Evolutionary conservation across 805 yeast genomes (phyloP).

Genomic region (Kurtzmaniella fragi): DNA sequence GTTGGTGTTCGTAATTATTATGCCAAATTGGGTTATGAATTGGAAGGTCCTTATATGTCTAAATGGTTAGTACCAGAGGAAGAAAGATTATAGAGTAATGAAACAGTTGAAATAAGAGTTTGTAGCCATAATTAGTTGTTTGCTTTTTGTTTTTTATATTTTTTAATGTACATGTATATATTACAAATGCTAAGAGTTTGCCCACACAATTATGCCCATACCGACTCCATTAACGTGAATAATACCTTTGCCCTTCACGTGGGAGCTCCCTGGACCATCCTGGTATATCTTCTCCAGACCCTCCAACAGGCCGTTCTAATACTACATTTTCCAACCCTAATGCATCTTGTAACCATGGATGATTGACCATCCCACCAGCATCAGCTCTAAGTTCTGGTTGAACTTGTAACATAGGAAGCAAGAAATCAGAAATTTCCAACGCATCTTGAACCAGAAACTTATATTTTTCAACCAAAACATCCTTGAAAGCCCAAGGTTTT

Average conservation of each 20-base stretch:
- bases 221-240: background rate
- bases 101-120: too few relatives aligned
- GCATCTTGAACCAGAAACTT: slow-evolving; percentile 67
- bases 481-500: slow-evolving; percentile 84
- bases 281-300: slow-evolving; percentile 80
- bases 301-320: slow-evolving; percentile 71
- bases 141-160: background rate
- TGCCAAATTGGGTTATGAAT: slow-evolving; percentile 80
- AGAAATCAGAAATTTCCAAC: slow-evolving; percentile 65
- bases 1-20: slow-evolving; percentile 97
- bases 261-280: slow-evolving; percentile 80
- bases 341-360: slow-evolving; percentile 79
- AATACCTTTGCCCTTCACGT: slow-evolving; percentile 1
- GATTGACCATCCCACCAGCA: slow-evolving; percentile 93
- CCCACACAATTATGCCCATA: too few relatives aligned
- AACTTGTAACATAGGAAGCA: slow-evolving; percentile 75
- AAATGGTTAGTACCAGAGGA: slow-evolving; percentile 23
- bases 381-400: slow-evolving; percentile 84
- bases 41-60: slow-evolving; percentile 99
- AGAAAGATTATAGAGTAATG: slow-evolving; percentile 5
- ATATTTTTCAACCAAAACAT: slow-evolving; percentile 83
- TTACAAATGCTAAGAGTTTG: too few relatives aligned
- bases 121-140: background rate
- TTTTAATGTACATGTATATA: too few relatives aligned
- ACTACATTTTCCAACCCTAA: slow-evolving; percentile 65